phyloP scores from a whole-genome alignment of 176 grass and related monocot species.

The Miscanthus lutarioriparius region DNA sequence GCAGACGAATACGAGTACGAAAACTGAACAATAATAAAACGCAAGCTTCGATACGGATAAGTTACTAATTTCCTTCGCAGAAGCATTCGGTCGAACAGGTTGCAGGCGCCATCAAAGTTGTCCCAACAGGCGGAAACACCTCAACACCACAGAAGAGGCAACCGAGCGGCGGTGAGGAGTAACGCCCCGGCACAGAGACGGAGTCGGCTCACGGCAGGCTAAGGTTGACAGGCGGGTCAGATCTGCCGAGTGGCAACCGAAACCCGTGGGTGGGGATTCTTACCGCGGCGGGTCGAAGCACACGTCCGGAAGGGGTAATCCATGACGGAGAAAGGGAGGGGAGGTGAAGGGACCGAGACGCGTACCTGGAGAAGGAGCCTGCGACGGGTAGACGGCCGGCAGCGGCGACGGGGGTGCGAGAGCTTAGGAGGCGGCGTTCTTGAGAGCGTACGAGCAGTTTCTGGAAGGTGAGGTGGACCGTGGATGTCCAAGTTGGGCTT shows the following conservation, averaged over 20 bases:
- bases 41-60: background rate
- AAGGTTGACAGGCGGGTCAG: background rate
- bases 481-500: background rate
- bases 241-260: background rate
- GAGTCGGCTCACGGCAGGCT: background rate
- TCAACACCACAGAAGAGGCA: background rate
- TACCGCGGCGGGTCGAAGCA: background rate
- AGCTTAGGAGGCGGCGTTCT: background rate
- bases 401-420: background rate
- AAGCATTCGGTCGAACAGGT: conserved; percentile 18
- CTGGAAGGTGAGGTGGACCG: background rate
- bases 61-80: background rate
- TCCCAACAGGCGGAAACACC: background rate
- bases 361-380: conserved; percentile 14
- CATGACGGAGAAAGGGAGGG: background rate
- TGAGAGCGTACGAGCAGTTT: background rate
- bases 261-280: background rate
- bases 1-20: no score
- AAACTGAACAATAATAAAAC: background rate
- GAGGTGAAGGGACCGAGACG: background rate
- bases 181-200: background rate
- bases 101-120: background rate
- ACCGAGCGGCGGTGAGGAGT: background rate
- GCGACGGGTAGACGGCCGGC: background rate
- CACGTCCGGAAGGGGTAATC: background rate